Evolutionary conservation across 768 basidiomycete species (phyloP).

Genomic region (Sistotremastrum suecicum): DNA sequence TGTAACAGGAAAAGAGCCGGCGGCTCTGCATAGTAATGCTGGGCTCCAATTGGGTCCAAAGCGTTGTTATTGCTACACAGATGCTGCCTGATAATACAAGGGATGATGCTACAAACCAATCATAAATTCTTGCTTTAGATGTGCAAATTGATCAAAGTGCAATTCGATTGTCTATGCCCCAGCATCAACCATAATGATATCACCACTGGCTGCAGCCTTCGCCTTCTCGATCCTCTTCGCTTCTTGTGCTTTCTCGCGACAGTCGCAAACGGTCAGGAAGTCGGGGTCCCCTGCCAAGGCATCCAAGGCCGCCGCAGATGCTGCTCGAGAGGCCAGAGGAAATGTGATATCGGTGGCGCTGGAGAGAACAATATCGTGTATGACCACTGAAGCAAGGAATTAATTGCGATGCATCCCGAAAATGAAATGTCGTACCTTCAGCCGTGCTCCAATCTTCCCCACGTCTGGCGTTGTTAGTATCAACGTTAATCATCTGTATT

Average conservation of each 20-base stretch:
- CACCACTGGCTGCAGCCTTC: conserved; percentile 7
- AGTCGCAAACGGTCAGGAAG: conserved; percentile 57
- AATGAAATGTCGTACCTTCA: background rate
- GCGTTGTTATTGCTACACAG: conserved; percentile 13
- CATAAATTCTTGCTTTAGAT: background rate
- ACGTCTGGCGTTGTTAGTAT: conserved; percentile 23
- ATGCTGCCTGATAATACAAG: background rate
- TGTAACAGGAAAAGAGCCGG: background rate
- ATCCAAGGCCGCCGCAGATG: conserved; percentile 53
- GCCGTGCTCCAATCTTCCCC: conserved; percentile 35
- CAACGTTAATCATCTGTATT: conserved; percentile 39
- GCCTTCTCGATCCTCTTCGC: conserved; percentile 26
- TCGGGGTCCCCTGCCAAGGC: conserved; percentile 49
- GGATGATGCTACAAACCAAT: background rate
- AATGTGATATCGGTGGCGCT: conserved; percentile 37
- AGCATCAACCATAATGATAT: conserved; percentile 10
- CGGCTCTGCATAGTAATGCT: background rate
- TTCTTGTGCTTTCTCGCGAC: conserved; percentile 25
- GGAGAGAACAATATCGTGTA: conserved; percentile 53
- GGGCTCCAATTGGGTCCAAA: conserved; percentile 5
- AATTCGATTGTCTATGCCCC: conserved; percentile 1
- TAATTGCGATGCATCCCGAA: conserved; percentile 6
- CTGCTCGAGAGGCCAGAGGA: conserved; percentile 41
- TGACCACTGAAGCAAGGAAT: conserved; percentile 32
- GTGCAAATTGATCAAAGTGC: background rate